Conservation (phyloP, 306 rosid species). For the Trifolium dubium region DNA sequence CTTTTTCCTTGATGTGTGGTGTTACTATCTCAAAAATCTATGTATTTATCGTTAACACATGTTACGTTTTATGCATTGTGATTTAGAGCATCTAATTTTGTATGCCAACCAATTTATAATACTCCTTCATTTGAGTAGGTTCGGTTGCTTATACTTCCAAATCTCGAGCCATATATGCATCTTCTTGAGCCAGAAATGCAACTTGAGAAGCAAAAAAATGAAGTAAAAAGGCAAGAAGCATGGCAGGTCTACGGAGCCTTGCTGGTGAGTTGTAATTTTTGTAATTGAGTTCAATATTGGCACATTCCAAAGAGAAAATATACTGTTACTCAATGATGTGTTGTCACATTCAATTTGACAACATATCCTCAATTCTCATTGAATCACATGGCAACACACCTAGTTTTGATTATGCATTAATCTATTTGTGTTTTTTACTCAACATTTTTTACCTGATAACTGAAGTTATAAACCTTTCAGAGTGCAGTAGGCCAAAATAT, state of each 20-base stretch:
- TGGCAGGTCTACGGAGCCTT: conserved; percentile 88
- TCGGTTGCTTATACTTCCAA: conserved; percentile 78
- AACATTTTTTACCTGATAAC: conserved; percentile 40
- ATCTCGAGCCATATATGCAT: conserved; percentile 82
- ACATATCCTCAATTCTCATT: neutral
- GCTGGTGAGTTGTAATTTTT: conserved; percentile 64
- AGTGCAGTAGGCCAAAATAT: conserved; percentile 76
- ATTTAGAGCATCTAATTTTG: conserved; percentile 29
- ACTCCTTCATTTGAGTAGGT: conserved; percentile 59
- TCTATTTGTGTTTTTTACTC: conserved; percentile 17
- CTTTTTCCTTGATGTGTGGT: conserved; percentile 17
- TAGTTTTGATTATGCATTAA: conserved; percentile 11
- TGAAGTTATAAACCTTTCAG: conserved; percentile 55
- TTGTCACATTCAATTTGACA: conserved; percentile 13
- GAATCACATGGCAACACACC: neutral
- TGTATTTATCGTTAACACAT: conserved; percentile 14
- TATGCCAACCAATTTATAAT: conserved; percentile 29
- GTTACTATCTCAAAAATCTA: conserved; percentile 27
- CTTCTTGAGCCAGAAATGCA: conserved; percentile 85
- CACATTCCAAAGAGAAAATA: too few species aligned
- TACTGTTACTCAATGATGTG: neutral
- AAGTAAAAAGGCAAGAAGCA: conserved; percentile 80
- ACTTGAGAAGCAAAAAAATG: conserved; percentile 76
- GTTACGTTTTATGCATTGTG: conserved; percentile 33
- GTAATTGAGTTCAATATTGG: conserved; percentile 7